phyloP scores from a whole-genome alignment of 164 flowering plant genomes.

The Annona squamosa region DNA sequence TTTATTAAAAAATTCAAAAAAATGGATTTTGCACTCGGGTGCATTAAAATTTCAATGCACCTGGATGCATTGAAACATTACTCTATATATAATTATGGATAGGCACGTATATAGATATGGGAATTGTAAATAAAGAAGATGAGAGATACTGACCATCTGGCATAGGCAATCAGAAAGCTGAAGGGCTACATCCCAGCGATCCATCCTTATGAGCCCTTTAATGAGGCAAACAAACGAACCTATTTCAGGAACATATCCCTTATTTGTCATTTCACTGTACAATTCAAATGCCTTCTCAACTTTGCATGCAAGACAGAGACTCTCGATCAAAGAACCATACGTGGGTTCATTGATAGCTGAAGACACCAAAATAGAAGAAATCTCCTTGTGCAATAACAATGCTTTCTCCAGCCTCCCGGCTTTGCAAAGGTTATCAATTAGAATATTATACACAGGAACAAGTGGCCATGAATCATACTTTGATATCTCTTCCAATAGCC shows the following conservation, averaged over 20 bases:
- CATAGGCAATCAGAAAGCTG: constrained; percentile 54
- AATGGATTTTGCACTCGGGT: too few relatives aligned
- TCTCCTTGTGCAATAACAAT: constrained; percentile 57
- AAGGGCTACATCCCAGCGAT: constrained; percentile 73
- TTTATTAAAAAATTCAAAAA: too few relatives aligned
- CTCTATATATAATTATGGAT: too few relatives aligned
- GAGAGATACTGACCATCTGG: constrained; percentile 32
- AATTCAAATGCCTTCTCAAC: constrained; percentile 67
- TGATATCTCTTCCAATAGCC: constrained; percentile 55
- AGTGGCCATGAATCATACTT: constrained; percentile 38
- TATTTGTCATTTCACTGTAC: constrained; percentile 53
- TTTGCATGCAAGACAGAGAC: constrained; percentile 45
- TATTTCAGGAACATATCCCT: constrained; percentile 51
- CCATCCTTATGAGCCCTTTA: constrained; percentile 47
- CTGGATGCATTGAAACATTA: too few relatives aligned
- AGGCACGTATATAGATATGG: too few relatives aligned
- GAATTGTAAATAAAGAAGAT: not conserved
- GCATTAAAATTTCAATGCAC: too few relatives aligned
- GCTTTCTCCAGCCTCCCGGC: constrained; percentile 69
- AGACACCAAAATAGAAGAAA: constrained; percentile 23
- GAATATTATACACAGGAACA: constrained; percentile 48
- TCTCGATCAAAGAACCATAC: constrained; percentile 48
- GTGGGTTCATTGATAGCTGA: constrained; percentile 19
- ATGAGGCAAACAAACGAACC: constrained; percentile 43
- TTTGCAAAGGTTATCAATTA: constrained; percentile 66